Evolutionary conservation across 306 rosid genomes (phyloP).

Genomic region (Vachellia collinsii): DNA sequence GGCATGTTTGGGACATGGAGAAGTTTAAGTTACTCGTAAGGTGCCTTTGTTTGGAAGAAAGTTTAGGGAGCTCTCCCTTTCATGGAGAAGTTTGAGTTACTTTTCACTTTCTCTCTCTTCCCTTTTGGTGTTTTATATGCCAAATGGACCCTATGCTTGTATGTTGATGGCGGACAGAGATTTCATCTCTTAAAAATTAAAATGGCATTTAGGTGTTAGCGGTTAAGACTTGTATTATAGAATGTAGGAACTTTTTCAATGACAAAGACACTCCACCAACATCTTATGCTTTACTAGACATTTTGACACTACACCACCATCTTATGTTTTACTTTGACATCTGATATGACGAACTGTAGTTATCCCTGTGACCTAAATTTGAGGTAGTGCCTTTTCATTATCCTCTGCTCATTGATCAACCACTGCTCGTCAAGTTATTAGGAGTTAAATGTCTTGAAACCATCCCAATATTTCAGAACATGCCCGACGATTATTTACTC

Average conservation of each 20-base stretch:
- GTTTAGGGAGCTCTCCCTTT: background rate
- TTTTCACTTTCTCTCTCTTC: background rate
- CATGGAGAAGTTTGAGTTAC: no score
- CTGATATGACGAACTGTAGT: no score
- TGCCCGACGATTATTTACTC: background rate
- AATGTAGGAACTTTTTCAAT: no score
- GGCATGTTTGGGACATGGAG: background rate
- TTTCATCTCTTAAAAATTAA: no score
- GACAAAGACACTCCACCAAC: background rate
- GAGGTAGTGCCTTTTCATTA: background rate
- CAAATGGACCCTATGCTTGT: background rate
- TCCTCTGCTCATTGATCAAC: no score
- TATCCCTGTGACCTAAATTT: no score
- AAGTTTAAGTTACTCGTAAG: background rate
- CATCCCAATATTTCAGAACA: background rate
- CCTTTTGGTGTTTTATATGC: background rate
- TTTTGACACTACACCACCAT: background rate
- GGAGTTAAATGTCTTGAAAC: background rate
- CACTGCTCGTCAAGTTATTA: no score
- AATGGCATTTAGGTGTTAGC: no score
- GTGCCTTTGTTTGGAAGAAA: background rate
- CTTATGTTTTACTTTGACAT: background rate
- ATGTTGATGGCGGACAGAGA: no score
- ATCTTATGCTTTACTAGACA: background rate
- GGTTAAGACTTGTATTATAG: no score